phyloP scores from a whole-genome alignment of 78 protist species.

The Fonticula alba region DNA sequence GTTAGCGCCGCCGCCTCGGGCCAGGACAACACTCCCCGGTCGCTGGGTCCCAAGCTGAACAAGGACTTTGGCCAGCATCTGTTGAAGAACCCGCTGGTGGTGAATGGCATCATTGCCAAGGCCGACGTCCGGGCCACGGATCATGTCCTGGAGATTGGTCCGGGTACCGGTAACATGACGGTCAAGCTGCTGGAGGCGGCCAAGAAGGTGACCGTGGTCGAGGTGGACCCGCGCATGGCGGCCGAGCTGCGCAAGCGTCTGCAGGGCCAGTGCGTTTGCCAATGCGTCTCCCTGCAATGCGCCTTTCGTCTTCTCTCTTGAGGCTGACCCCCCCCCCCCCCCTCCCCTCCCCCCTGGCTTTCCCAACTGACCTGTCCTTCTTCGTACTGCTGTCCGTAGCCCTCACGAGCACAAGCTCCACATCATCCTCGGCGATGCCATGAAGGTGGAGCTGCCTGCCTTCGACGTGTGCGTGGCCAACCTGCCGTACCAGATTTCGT shows the following conservation, averaged over 20 bases:
- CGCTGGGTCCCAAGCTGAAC: conserved; percentile 9
- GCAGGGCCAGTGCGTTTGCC: conserved; percentile 35
- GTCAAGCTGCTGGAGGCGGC: conserved; percentile 65
- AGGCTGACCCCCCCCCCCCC: no score
- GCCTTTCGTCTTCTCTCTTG: neutral
- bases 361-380: no score
- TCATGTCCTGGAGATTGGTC: conserved; percentile 91
- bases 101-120: conserved; percentile 78
- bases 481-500: conserved; percentile 93
- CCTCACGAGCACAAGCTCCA: conserved; percentile 26
- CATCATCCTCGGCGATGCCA: conserved; percentile 67
- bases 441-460: conserved; percentile 74
- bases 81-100: conserved; percentile 79
- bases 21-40: no score
- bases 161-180: conserved; percentile 97
- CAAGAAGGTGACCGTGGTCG: conserved; percentile 78
- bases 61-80: conserved; percentile 88
- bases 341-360: no score
- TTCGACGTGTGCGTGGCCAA: conserved; percentile 95
- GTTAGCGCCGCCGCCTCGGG: no score
- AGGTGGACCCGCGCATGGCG: conserved; percentile 96
- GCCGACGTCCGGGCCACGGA: conserved; percentile 56
- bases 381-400: neutral
- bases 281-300: no score
- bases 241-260: conserved; percentile 92